These are phyloP conservation scores for Ophiostoma sp. DNA, from an alignment of 2,329 filamentous ascomycete genomes.

Conservation along the genomic window DNA sequence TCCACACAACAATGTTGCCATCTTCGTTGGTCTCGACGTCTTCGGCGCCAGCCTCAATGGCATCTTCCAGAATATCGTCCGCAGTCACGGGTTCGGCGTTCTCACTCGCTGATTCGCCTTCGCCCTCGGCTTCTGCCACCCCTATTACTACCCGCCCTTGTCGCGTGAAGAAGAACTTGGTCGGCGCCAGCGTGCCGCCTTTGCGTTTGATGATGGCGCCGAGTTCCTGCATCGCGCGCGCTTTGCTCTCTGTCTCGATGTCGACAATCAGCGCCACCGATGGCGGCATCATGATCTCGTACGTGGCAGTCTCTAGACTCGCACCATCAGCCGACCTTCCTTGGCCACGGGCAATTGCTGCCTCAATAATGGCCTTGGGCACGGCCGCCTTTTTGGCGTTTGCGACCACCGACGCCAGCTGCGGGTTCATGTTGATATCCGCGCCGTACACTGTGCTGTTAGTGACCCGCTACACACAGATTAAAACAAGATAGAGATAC, in stretches of 20 bases:
- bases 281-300: slow-evolving; percentile 79
- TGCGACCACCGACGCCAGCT: slow-evolving; percentile 67
- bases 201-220: slow-evolving; percentile 68
- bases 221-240: slow-evolving; percentile 71
- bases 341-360: slow-evolving; percentile 83
- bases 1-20: slow-evolving; percentile 70
- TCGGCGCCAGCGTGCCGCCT: slow-evolving; percentile 70
- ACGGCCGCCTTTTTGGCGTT: slow-evolving; percentile 82
- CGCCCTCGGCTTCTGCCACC: slow-evolving; percentile 65
- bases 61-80: slow-evolving; percentile 75
- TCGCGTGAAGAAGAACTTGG: slow-evolving; percentile 81
- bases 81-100: slow-evolving; percentile 48
- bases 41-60: slow-evolving; percentile 80
- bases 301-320: slow-evolving; percentile 71
- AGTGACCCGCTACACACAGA: slow-evolving; percentile 7
- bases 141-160: slow-evolving; percentile 72
- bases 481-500: slow-evolving; percentile 31
- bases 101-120: slow-evolving; percentile 69
- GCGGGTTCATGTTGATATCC: slow-evolving; percentile 71
- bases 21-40: slow-evolving; percentile 66
- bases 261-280: slow-evolving; percentile 80
- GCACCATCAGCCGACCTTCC: slow-evolving; percentile 74
- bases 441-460: slow-evolving; percentile 54
- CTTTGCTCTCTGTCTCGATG: slow-evolving; percentile 79
- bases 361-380: slow-evolving; percentile 76